phyloP scores from a whole-genome alignment of 2,329 filamentous ascomycete genomes.

The Neofusicoccum laricinum region DNA sequence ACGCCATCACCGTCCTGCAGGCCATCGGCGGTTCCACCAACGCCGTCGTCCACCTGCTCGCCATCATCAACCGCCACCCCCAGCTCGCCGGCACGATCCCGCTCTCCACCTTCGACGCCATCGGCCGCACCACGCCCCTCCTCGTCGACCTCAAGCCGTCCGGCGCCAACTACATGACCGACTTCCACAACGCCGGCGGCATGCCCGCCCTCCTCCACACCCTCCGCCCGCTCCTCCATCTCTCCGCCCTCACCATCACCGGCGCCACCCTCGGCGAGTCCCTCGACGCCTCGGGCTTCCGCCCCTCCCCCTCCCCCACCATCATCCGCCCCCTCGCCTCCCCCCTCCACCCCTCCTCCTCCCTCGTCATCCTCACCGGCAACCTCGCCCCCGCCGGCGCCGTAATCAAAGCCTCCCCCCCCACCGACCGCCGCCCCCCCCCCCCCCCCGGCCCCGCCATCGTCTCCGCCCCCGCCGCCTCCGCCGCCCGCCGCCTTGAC shows the following conservation, averaged over 20 bases:
- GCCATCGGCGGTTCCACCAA: conserved; percentile 46
- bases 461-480: conserved; percentile 78
- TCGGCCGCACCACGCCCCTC: conserved; percentile 75
- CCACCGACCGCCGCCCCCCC: conserved; percentile 66
- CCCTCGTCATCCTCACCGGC: conserved; percentile 79
- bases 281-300: conserved; percentile 64
- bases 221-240: conserved; percentile 74
- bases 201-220: conserved; percentile 79
- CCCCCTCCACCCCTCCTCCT: conserved; percentile 78
- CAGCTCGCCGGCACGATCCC: conserved; percentile 66
- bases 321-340: conserved; percentile 75
- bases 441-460: conserved; percentile 74
- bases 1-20: conserved; percentile 44
- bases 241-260: conserved; percentile 72
- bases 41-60: conserved; percentile 44
- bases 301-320: conserved; percentile 67
- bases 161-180: conserved; percentile 82
- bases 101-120: conserved; percentile 74
- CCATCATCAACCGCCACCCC: conserved; percentile 51
- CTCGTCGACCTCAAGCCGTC: conserved; percentile 80
- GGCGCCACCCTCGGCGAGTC: conserved; percentile 78
- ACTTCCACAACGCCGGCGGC: conserved; percentile 78
- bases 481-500: conserved; percentile 70
- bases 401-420: conserved; percentile 91
- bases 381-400: conserved; percentile 84